Evolutionary conservation across 2,329 filamentous ascomycete species (phyloP), one percentile per base, ranked within the genome.

Genomic region (Verruconis gallopava): DNA sequence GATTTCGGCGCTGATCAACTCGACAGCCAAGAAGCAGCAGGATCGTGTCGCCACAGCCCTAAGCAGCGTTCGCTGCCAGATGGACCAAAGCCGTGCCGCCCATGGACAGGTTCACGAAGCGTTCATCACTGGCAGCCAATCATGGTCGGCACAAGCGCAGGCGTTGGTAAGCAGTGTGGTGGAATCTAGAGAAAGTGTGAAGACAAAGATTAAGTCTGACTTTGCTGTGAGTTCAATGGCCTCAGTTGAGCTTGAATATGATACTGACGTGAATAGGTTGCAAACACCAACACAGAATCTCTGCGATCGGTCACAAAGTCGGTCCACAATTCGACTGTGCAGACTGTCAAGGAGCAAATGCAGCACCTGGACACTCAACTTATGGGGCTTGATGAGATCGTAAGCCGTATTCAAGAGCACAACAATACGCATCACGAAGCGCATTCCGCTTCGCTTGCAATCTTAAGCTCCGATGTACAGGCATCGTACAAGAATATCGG

Each of bases 341-440:
- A 80, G 4, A 89, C 93, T 44, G 88, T 96, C 11, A 83, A 89
- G 53, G 79, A 82, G 44, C 91, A 98, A 62, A 83, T 93, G 64
- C 72, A 75, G 43, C 84, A 93, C 50, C 81, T 98, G 55, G 80
- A 83, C 46, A 73, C 71, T n/a, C 85, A 96, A 60, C 88, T 98
- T 74, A 75, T 79, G 44, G 83, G 85, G 1, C 72, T 98, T 5
- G 89, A 96, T 53, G 84, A 89, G 49, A 94, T 95, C 52, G 85
- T 96, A 30, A 73, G 79, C 21, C 78, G 83, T 21, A 86, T 93
- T 38, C 77, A 80, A 46, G 75, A 74, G 1, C 81, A 93, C 53
- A 96, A 94, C 57, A 75, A 80, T 21, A 68, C 69, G 14, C 85
- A 93, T 55, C 80, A 91, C 56, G 69, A 77, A 19, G 71, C 73